Evolutionary conservation across 2,329 filamentous ascomycete species (phyloP), one percentile per base, ranked within the genome.

Genomic region (Phaeosphaeria sp.): DNA sequence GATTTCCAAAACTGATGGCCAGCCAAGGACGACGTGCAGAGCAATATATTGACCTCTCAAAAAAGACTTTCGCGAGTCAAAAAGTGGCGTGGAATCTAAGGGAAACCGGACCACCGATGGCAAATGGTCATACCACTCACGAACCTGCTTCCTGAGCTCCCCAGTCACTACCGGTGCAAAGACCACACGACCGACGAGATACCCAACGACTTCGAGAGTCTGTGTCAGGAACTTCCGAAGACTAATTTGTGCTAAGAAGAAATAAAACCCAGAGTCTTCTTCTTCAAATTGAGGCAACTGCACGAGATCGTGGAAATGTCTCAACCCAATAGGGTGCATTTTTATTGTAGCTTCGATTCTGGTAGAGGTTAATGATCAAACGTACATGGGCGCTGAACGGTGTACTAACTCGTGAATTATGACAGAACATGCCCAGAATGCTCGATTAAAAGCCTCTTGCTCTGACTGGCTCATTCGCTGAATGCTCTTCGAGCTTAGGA

Each of bases 111-210:
- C 57, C 10, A 59, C 56, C 1, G 57, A 55, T 15, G 69, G 68
- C 2, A 72, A 59, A 55, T 72, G 68, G 52, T 70, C 62, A 39
- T 71, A 67, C 69, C 67, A 72, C 49, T 70, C 68, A 6, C 60
- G 52, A 17, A 67, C 63, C 52, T 71, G 67, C 42, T 70, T 72
- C 30, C 62, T 55, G 9, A 72, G 54, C 46, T 72, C 68, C 23
- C 59, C 58, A 17, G 63, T 68, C 9, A 70, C 58, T 1, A 72
- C 63, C 7, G 69, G 69, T 15, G 64, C 68, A 47, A 68, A 68
- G 17, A 72, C 66, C 17, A 72, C 67, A 30, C 62, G 57, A 17
- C 67, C 69, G 42, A 56, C 62, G 27, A 65, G 65, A 42, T 69
- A 71, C n/a, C 67, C 70, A 9, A 72, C 70, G 3, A 72, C 66